Evolutionary conservation across 2,329 filamentous ascomycete species (phyloP).

Genomic region (Beauveria caledonica): DNA sequence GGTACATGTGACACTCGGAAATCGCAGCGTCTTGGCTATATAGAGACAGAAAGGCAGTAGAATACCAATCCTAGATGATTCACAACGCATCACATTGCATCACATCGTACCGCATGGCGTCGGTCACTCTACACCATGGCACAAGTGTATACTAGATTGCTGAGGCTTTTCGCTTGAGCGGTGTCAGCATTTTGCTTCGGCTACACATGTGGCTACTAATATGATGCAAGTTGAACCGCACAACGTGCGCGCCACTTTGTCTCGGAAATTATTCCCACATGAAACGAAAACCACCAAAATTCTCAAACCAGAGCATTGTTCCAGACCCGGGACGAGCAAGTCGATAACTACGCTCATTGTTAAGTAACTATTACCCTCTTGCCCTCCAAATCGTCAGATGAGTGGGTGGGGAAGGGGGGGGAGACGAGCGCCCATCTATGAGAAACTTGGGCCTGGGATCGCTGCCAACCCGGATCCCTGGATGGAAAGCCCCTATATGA

Average conservation of each 20-base stretch:
- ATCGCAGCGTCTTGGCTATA: background rate
- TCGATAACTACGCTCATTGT: too few relatives aligned
- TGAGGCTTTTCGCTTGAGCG: background rate
- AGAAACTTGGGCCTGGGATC: background rate
- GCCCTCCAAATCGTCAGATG: background rate
- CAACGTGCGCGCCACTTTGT: too few relatives aligned
- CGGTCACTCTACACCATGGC: background rate
- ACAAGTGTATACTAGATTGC: background rate
- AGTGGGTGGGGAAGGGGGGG: background rate
- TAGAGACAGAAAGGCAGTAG: background rate
- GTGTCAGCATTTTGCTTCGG: background rate
- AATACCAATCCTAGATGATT: background rate
- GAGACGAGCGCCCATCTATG: background rate
- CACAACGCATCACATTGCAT: background rate
- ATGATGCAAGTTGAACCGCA: background rate
- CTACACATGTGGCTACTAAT: background rate
- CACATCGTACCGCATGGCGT: background rate
- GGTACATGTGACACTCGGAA: background rate
- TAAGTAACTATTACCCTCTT: too few relatives aligned
- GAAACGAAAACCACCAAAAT: background rate
- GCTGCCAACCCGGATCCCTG: background rate
- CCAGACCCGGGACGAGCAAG: background rate
- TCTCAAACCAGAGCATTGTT: background rate
- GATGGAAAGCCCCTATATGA: background rate
- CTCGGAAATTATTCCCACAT: background rate